phyloP scores from a whole-genome alignment of 2,329 filamentous ascomycete species.

The Chalaropsis thielavioides region DNA sequence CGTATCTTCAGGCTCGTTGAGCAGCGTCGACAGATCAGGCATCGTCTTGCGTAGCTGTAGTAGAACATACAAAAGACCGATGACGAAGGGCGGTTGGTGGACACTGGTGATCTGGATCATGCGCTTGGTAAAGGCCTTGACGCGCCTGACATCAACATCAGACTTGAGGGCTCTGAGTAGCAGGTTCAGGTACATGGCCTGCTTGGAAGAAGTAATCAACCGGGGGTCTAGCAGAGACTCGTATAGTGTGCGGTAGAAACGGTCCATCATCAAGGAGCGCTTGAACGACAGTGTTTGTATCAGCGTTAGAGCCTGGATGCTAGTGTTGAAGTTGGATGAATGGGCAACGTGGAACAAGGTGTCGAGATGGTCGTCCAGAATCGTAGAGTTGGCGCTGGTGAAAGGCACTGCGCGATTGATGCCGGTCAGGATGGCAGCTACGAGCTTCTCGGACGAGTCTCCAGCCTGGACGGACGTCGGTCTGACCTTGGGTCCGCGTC shows the following conservation, averaged over 20 bases:
- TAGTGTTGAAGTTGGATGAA: conserved; percentile 97
- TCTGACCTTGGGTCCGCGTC: conserved; percentile 14
- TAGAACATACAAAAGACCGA: conserved; percentile 81
- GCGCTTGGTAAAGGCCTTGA: conserved; percentile 92
- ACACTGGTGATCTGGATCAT: conserved; percentile 75
- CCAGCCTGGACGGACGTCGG: conserved; percentile 7
- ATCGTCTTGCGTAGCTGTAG: conserved; percentile 68
- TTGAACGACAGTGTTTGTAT: conserved; percentile 81
- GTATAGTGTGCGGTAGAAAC: conserved; percentile 91
- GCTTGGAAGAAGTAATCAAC: conserved; percentile 79
- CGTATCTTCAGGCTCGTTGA: conserved; percentile 63
- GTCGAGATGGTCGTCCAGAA: conserved; percentile 76
- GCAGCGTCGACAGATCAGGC: conserved; percentile 61
- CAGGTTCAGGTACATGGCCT: conserved; percentile 86
- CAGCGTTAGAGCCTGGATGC: conserved; percentile 84
- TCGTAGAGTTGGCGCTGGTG: conserved; percentile 52
- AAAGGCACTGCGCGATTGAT: conserved; percentile 96
- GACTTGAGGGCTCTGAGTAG: conserved; percentile 77
- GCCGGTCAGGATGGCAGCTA: conserved; percentile 80
- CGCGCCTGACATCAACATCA: conserved; percentile 76
- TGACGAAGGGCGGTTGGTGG: conserved; percentile 85
- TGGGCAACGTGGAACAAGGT: conserved; percentile 93
- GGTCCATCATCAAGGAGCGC: conserved; percentile 68
- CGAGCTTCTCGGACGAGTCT: conserved; percentile 55
- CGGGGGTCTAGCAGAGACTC: conserved; percentile 87